Percentiles rank a stretch among this genome's conserved stretches.
Conservation (phyloP, 257 asterid genomes). For the Fraxinus anomala region DNA sequence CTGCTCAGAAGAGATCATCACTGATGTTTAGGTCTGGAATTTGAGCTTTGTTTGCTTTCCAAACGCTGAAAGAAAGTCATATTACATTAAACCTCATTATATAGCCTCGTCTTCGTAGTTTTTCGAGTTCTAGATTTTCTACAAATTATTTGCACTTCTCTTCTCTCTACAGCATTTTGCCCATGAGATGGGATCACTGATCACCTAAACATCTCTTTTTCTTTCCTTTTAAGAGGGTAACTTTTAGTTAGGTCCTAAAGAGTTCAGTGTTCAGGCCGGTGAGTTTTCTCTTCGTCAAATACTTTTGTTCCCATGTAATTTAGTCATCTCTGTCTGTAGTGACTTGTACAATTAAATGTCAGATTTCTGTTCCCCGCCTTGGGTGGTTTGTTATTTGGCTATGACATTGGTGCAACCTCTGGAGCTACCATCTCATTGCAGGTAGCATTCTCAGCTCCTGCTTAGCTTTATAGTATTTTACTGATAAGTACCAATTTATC, state of each 20-base stretch:
- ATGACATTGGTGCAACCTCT: constrained; percentile 97
- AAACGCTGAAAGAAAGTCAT: background rate
- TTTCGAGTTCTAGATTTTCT: constrained; percentile 5
- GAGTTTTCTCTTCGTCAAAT: background rate
- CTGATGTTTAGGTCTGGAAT: background rate
- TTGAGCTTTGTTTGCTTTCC: background rate
- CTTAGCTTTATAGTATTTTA: background rate
- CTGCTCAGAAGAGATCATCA: background rate
- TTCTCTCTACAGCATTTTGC: background rate
- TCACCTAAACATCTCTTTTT: background rate
- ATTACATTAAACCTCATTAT: background rate
- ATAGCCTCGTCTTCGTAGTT: background rate
- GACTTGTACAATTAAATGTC: constrained; percentile 31
- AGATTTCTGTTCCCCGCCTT: constrained; percentile 91
- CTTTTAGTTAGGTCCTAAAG: background rate
- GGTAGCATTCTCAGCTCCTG: constrained; percentile 47
- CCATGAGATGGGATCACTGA: background rate
- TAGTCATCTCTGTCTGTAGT: constrained; percentile 5
- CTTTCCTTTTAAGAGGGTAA: background rate
- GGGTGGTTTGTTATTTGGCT: constrained; percentile 94
- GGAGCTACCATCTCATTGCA: constrained; percentile 91
- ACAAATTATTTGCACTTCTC: constrained; percentile 2
- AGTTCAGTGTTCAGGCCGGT: background rate
- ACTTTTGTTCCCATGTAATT: background rate
- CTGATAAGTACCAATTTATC: background rate